Conservation (phyloP, 495 filamentous ascomycete genomes). For the Podospora appendiculata region DNA sequence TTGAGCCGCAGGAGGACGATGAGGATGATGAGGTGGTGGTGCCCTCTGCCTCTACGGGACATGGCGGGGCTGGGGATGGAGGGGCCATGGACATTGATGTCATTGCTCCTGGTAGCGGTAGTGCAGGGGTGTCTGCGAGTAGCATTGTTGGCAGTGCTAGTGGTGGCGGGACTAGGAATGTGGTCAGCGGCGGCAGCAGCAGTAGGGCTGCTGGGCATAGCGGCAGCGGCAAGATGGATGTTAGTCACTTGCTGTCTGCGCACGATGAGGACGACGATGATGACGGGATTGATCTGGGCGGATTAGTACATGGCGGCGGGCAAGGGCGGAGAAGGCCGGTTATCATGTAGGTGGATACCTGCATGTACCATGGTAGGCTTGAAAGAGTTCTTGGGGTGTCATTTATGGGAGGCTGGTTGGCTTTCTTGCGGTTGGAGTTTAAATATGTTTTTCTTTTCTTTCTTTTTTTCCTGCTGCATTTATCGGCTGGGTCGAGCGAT, state of each 20-base stretch:
- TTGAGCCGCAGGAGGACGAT: constrained; percentile 29
- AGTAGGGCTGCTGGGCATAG: not conserved
- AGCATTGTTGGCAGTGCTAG: not conserved
- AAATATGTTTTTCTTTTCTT: no score
- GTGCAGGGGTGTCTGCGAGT: no score
- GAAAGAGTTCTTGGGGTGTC: no score
- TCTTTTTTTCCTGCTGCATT: no score
- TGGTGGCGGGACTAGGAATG: not conserved
- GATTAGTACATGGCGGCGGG: no score
- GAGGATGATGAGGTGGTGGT: constrained; percentile 16
- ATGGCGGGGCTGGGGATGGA: not conserved
- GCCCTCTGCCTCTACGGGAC: not conserved
- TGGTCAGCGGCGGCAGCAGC: not conserved
- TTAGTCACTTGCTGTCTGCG: constrained; percentile 11
- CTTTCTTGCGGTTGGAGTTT: no score
- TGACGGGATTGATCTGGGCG: not conserved
- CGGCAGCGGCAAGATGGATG: constrained; percentile 13
- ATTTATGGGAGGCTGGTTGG: no score
- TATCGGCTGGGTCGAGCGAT: no score
- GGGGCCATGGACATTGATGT: constrained; percentile 5
- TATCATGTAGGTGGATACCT: no score
- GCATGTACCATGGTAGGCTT: no score
- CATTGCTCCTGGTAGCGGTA: not conserved
- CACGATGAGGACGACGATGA: constrained; percentile 1
- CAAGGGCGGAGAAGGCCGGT: no score